Evolutionary conservation across 768 basidiomycete genomes (phyloP), one percentile per base, ranked within the genome.

Genomic region (Agaricus subrufescens): DNA sequence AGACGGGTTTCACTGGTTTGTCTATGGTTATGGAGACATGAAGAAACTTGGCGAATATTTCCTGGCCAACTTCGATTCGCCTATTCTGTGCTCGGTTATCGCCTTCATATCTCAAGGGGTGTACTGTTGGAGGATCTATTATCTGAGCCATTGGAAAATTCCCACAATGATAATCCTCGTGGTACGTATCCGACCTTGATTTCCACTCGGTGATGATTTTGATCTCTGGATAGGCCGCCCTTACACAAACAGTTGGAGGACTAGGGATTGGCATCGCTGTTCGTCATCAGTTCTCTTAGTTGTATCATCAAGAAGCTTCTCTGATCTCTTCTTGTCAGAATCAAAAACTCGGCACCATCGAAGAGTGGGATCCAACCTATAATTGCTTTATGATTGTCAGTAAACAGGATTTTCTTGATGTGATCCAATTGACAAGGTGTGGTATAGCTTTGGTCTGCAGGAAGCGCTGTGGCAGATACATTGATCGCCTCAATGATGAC

Each of bases 1-100:
- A 3, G 55, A 56, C 12, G 55, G 55, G 2, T 56, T 56, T 39
- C 55, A 56, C 45, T 56, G 55, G 55, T 56, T 56, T 37, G 55
- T 56, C 29, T 56, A 56, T n/a, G 55, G 55, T 8, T 56, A 56
- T 31, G 55, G 55, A 23, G 30, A 50, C 40, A 29, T 56, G 8
- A 27, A 14, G 23, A 56, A 50, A 25, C 48, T 56, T 3, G 49
- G 55, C 9, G 55, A 56, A 50, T 56, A 44, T 38, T 56, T 44
- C 25, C 44, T 56, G 11, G 55, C 55, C 7, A 56, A 56, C 23
- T 45, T 56, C 19, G 55, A 56, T 43, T 56, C 55, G n/a, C 55
- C 55, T 2, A 56, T 56, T 27, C 26, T 56, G 14, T 50, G 55
- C 31, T 56, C 55, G 2, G 27, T 50, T 11, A 56, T 56, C 23